phyloP scores from a whole-genome alignment of 129 eudicot species.

The Gnaphalium uliginosum region DNA sequence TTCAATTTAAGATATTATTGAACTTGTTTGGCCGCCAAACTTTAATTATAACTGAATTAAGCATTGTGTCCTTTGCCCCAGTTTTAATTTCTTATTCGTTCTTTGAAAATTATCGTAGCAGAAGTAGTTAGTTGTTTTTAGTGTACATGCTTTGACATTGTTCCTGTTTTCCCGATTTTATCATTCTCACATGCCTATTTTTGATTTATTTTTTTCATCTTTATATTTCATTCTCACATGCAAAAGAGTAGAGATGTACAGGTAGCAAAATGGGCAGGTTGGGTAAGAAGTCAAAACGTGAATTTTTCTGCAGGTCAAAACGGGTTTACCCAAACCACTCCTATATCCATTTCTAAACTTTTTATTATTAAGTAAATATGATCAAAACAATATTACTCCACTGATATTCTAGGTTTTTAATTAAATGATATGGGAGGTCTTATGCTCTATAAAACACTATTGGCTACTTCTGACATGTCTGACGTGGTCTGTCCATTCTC shows the following conservation, averaged over 20 bases:
- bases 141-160: neutral
- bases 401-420: neutral
- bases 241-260: neutral
- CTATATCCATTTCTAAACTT: neutral
- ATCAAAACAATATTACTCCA: neutral
- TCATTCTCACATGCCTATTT: neutral
- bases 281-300: neutral
- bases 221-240: neutral
- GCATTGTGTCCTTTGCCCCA: neutral
- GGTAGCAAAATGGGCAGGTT: neutral
- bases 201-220: too few species aligned
- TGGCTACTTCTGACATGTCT: neutral
- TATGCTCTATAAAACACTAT: neutral
- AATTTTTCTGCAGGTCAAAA: too few species aligned
- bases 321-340: neutral
- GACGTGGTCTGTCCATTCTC: neutral
- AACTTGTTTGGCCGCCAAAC: conserved; percentile 8
- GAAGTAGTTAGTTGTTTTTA: neutral
- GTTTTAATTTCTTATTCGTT: neutral
- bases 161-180: too few species aligned
- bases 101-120: neutral
- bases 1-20: neutral
- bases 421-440: neutral
- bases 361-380: neutral
- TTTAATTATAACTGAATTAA: neutral